Evolutionary conservation across 2,329 filamentous ascomycete genomes (phyloP).

Genomic region (Macroventuria anomochaeta): DNA sequence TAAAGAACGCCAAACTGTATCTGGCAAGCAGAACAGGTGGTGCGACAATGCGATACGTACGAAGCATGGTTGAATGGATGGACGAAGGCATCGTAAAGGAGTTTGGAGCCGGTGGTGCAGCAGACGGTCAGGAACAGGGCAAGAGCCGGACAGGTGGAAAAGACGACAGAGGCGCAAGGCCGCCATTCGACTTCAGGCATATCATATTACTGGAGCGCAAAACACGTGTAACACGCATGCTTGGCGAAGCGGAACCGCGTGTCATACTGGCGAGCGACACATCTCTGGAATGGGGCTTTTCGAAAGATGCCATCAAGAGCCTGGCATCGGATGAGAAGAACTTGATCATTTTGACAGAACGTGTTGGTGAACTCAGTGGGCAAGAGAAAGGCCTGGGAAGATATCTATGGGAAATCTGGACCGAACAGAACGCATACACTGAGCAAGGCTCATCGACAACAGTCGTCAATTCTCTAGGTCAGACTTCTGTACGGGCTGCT

Average conservation of each 20-base stretch:
- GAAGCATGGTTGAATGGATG: conserved; percentile 99
- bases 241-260: conserved; percentile 61
- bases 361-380: conserved; percentile 56
- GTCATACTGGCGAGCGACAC: conserved; percentile 92
- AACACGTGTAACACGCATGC: conserved; percentile 76
- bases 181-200: conserved; percentile 90
- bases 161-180: conserved; percentile 60
- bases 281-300: conserved; percentile 94
- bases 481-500: conserved; percentile 36
- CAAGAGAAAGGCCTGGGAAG: conserved; percentile 63
- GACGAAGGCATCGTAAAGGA: conserved; percentile 93
- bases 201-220: conserved; percentile 82
- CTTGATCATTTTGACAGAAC: conserved; percentile 85
- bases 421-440: conserved; percentile 28
- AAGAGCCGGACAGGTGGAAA: conserved; percentile 47
- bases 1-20: conserved; percentile 68
- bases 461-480: conserved; percentile 70
- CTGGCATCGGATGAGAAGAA: conserved; percentile 81
- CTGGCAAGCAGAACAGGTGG: conserved; percentile 85
- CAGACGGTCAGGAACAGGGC: conserved; percentile 39
- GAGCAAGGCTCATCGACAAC: conserved; percentile 52
- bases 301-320: conserved; percentile 75
- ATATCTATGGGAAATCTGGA: conserved; percentile 72
- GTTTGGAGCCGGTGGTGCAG: conserved; percentile 71
- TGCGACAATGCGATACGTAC: conserved; percentile 86